Evolutionary conservation across 176 grass and related monocot species (phyloP), one percentile per base, ranked within the genome.

Genomic region (Avena eriantha): DNA sequence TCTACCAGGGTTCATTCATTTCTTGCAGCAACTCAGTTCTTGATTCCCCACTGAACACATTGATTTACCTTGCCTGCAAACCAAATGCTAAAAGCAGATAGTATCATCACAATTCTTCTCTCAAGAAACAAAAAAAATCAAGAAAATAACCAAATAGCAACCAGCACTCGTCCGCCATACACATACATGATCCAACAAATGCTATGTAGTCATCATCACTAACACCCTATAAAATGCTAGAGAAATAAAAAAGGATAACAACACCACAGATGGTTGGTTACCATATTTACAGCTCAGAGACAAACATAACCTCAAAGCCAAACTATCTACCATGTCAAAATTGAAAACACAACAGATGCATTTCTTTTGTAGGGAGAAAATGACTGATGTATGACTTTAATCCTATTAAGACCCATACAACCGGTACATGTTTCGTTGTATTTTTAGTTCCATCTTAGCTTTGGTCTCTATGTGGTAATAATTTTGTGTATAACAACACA

Each of bases 1-100:
- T 81, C 86, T 88, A 90, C 66, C 51, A 73, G 70, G 75, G 87
- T 39, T 43, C 68, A 70, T 75, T 85, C 85, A 86, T 82, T 80
- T 22, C 58, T 33, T 46, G 48, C 21, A n/a, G 33, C 34, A 41
- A 76, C 41, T 7, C 2, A 45, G 29, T 15, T 49, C 36, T 35
- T 46, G 57, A 74, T 81, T 82, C 41, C 8, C 7, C 43, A 22
- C 45, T 19, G 56, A 50, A 19, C 1, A 36, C 8, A 63, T 41
- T 43, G 17, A 43, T 2, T 36, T 60, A 50, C 50, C 90, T 85
- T 73, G 70, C 70, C 70, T 73, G 70, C 70, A 47, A 73, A 23
- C 80, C 26, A 81, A 50, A 76, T 56, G 31, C 8, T 26, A 51
- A 3, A 78, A 23, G 23, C 36, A 55, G 76, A 57, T 24, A 80